Evolutionary conservation across 495 filamentous ascomycete genomes (phyloP), one percentile per base, ranked within the genome.

Genomic region (Hyaloscypha finlandica): DNA sequence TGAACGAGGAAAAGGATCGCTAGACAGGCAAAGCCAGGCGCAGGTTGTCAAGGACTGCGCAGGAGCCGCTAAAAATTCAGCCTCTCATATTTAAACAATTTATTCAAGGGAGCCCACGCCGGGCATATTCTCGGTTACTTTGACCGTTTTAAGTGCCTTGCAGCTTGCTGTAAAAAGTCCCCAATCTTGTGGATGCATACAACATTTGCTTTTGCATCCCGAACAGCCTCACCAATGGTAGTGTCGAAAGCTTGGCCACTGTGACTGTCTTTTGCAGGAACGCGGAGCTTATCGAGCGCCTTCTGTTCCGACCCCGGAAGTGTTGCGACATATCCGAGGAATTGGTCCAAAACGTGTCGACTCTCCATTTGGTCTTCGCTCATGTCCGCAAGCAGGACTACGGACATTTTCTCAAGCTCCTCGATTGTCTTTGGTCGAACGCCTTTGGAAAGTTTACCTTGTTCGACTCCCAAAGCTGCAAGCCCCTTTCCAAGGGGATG

Each of bases 111-210:
- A 48, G 42, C 42, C 42, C 16, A 48, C 42, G 42, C 42, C 16
- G 42, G 42, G 42, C 42, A 12, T 48, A 48, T 48, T 48, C 16
- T 48, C 16, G 42, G 16, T 19, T 48, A 48, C 42, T 19, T 48
- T 4, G 42, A 48, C 42, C 16, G 9, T 19, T 48, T 48, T 19
- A 69, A 32, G 45, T 51, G 70, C 63, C 29, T 29, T 42, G 51
- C 63, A 51, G 77, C 78, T 68, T 80, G 78, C 19, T 68, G 59
- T 16, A 80, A 65, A 35, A 80, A 78, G 59, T 80, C 77, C 32
- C 77, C 77, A 1, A 71, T 74, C 68, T 80, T 80, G 62, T 80
- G 77, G 42, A 74, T 74, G 61, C 78, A 80, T 11, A 76, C 72
- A 14, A 70, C 52, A 54, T 79, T 78, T 4, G 70, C 76, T 65